Base-by-base conservation (phyloP, 2,329 filamentous ascomycete genomes). In the Penicillium sp. region DNA sequence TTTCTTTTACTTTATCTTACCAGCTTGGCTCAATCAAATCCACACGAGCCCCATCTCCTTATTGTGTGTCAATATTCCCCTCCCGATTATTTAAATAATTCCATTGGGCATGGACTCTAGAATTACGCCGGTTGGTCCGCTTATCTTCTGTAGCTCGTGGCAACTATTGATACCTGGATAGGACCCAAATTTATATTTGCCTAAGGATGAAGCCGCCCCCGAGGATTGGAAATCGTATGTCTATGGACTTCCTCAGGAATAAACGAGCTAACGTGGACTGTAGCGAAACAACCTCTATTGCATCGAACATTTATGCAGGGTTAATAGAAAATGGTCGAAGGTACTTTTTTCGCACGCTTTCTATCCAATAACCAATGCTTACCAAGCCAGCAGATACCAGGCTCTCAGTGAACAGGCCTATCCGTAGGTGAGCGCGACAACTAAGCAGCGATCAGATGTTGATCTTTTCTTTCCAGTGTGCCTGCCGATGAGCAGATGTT, bases 211-310 rank as follows among this genome's bases (percentile, higher is more conserved):
- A 2, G 13, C 26, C 10, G 49, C 31, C 10, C 44, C 45, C 2
- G 45, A 29, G 44, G 55, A 57, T 31, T 53, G 55, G 50, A 26
- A 53, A 25, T 57, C 55, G 55, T 57, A 53, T 23, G 55, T 49
- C 33, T 5, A 8, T 25, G n/a, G 19, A 13, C 10, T 10, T 19
- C 23, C 19, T 52, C 3, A 16, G 14, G 9, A 19, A 37, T n/a
- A 21, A 8, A 25, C 13, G 13, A 26, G 23, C 43, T 46, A 27
- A 46, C 25, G 5, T 26, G 26, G 43, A 11, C 31, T 35, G 2
- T n/a, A 60, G 58, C 16, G 58, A 60, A 53, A 60, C 58, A 1
- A 60, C 58, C 3, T 60, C 58, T 44, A 31, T 60, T 33, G 52
- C 23, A 23, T 55, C 54, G 14, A 50, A 25, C 9, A 53, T 57